A percentile compares a stretch with the other conserved stretches of the same genome.
phyloP scores from a whole-genome alignment of 2,329 filamentous ascomycete species.

The Nothophaeocryptopus gaeumannii region DNA sequence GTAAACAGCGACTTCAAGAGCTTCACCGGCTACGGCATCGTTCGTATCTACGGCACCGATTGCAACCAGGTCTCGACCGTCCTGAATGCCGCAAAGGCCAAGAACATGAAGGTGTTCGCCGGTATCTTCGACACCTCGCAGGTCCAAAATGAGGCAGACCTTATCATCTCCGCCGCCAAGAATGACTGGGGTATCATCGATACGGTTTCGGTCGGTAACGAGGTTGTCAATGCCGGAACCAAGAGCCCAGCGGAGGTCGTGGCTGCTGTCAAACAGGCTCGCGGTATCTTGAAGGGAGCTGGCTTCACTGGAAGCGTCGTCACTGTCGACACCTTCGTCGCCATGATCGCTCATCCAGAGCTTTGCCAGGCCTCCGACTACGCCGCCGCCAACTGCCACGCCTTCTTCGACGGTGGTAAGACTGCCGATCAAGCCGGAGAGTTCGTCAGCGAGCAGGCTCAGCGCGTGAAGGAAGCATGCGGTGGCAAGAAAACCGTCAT shows the following conservation, averaged over 20 bases:
- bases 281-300: constrained; percentile 55
- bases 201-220: constrained; percentile 76
- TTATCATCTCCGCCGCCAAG: constrained; percentile 58
- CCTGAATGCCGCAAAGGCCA: constrained; percentile 60
- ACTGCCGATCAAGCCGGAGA: constrained; percentile 60
- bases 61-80: constrained; percentile 69
- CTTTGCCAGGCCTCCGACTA: constrained; percentile 74
- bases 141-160: constrained; percentile 56
- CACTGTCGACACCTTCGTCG: constrained; percentile 74
- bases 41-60: constrained; percentile 78
- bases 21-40: constrained; percentile 58
- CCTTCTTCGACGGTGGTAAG: constrained; percentile 72
- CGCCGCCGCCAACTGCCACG: constrained; percentile 77
- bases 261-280: constrained; percentile 57
- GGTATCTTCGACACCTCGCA: constrained; percentile 66
- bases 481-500: constrained; percentile 64
- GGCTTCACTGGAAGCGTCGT: constrained; percentile 74
- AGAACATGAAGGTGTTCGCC: constrained; percentile 68
- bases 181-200: constrained; percentile 67
- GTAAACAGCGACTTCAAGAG: constrained; percentile 63
- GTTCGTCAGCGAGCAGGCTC: constrained; percentile 61
- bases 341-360: constrained; percentile 66
- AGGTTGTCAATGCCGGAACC: constrained; percentile 66
- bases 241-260: constrained; percentile 52
- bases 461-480: constrained; percentile 48